A percentile compares a stretch with the other conserved stretches of the same genome.
Conservation (phyloP, 768 basidiomycete genomes). For the Boletus speciosus region DNA sequence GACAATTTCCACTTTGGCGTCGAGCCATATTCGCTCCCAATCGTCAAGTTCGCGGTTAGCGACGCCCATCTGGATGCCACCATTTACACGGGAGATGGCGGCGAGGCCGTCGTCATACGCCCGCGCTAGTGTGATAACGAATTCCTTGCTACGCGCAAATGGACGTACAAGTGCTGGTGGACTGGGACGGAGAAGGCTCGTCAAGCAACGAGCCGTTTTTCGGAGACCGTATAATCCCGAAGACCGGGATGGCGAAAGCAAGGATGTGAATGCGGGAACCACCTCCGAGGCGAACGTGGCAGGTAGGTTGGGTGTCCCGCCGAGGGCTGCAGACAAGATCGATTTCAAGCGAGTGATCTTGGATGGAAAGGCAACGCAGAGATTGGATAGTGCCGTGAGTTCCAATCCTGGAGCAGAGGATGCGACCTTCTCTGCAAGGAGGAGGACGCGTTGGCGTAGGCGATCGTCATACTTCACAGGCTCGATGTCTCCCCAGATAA, state of each 20-base stretch:
- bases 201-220: slow-evolving; percentile 57
- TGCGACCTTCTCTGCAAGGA: slow-evolving; percentile 56
- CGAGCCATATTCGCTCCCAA: slow-evolving; percentile 70
- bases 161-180: slow-evolving; percentile 47
- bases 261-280: slow-evolving; percentile 51
- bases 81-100: slow-evolving; percentile 55
- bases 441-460: slow-evolving; percentile 48
- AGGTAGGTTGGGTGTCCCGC: slow-evolving; percentile 32
- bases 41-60: slow-evolving; percentile 43
- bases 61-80: slow-evolving; percentile 40
- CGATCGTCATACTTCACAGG: slow-evolving; percentile 37
- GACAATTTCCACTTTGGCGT: slow-evolving; percentile 68
- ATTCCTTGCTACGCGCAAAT: slow-evolving; percentile 50
- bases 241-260: slow-evolving; percentile 42
- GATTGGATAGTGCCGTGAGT: slow-evolving; percentile 55
- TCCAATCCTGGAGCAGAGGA: slow-evolving; percentile 41
- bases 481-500: slow-evolving; percentile 52
- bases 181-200: slow-evolving; percentile 49
- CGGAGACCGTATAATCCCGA: slow-evolving; percentile 61
- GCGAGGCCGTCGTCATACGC: slow-evolving; percentile 60
- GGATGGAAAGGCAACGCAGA: slow-evolving; percentile 53
- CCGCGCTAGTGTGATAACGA: slow-evolving; percentile 54
- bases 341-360: slow-evolving; percentile 43
- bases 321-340: slow-evolving; percentile 41
- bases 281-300: slow-evolving; percentile 41